These are phyloP conservation scores for Pythium vanterpoolii DNA, from an alignment of 352 stramenopile genomes.

Conservation along the genomic window DNA sequence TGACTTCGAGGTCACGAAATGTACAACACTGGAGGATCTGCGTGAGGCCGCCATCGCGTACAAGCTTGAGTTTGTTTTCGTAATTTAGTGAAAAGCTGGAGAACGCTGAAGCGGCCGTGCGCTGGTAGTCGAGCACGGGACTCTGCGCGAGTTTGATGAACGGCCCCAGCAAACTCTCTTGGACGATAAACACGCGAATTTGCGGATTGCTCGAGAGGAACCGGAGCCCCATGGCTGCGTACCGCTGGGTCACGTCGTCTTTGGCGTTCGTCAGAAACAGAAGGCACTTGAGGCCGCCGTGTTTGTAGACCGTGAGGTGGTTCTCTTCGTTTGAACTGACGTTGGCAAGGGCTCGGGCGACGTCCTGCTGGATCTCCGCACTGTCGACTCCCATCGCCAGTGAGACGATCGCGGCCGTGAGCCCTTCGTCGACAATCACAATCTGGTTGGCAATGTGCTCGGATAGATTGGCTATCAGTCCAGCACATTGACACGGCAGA, in stretches of 20 bases:
- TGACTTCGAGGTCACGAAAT: slow-evolving; percentile 90
- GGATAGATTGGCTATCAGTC: slow-evolving; percentile 92
- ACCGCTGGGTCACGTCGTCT: slow-evolving; percentile 93
- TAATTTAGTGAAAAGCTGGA: slow-evolving; percentile 91
- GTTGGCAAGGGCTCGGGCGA: slow-evolving; percentile 90
- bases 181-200: slow-evolving; percentile 91
- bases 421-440: slow-evolving; percentile 89
- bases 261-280: slow-evolving; percentile 84
- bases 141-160: slow-evolving; percentile 93
- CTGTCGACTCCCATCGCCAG: slow-evolving; percentile 74
- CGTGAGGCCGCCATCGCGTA: slow-evolving; percentile 87
- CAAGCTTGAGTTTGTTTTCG: slow-evolving; percentile 93
- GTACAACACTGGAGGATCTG: slow-evolving; percentile 90
- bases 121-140: slow-evolving; percentile 88
- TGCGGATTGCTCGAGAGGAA: slow-evolving; percentile 94
- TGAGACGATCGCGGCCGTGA: slow-evolving; percentile 77
- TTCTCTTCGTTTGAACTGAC: slow-evolving; percentile 94
- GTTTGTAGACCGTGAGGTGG: slow-evolving; percentile 90
- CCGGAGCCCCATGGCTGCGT: slow-evolving; percentile 92
- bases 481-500: slow-evolving; percentile 91
- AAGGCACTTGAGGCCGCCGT: slow-evolving; percentile 90
- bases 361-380: slow-evolving; percentile 94
- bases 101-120: slow-evolving; percentile 91
- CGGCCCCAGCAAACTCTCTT: slow-evolving; percentile 85
- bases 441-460: slow-evolving; percentile 90